Conservation (phyloP, 2,329 filamentous ascomycete genomes). For the Neoarthrinium moseri region DNA sequence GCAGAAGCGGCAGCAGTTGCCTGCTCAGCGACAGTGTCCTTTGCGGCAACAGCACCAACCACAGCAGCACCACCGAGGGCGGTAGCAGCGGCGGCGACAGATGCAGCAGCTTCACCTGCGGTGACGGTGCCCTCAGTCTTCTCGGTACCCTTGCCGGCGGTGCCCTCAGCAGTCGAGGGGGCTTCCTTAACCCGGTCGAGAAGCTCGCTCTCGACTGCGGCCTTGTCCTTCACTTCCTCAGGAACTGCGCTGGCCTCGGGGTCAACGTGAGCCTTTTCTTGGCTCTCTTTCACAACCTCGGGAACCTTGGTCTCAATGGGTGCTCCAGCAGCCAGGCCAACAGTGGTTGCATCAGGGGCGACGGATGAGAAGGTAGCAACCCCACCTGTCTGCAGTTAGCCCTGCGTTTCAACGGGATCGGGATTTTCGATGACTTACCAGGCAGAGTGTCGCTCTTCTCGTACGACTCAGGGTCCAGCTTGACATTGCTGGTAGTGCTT, state of each 20-base stretch:
- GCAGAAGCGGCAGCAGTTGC: conserved; percentile 35
- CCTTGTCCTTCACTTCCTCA: conserved; percentile 69
- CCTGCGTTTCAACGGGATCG: too few species aligned
- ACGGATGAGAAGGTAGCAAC: conserved; percentile 27
- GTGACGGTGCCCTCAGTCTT: conserved; percentile 48
- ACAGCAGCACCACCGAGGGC: conserved; percentile 35
- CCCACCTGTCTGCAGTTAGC: conserved; percentile 1
- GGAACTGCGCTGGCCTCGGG: conserved; percentile 69
- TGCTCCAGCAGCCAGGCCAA: conserved; percentile 39
- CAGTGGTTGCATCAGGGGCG: conserved; percentile 42
- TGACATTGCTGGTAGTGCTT: conserved; percentile 69
- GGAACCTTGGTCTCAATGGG: conserved; percentile 51
- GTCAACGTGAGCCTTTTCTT: conserved; percentile 60
- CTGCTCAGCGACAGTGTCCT: conserved; percentile 39
- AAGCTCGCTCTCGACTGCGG: conserved; percentile 68
- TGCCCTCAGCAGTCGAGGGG: conserved; percentile 56
- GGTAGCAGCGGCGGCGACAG: conserved; percentile 40
- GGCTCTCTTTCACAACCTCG: conserved; percentile 68
- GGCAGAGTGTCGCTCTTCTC: conserved; percentile 71
- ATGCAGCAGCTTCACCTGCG: conserved; percentile 38
- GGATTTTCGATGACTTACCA: conserved; percentile 40
- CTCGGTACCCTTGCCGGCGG: conserved; percentile 48
- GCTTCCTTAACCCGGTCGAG: conserved; percentile 64
- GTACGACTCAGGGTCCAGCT: conserved; percentile 82
- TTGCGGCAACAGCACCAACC: conserved; percentile 34